phyloP scores from a whole-genome alignment of 306 rosid species.

The Abrus precatorius region DNA sequence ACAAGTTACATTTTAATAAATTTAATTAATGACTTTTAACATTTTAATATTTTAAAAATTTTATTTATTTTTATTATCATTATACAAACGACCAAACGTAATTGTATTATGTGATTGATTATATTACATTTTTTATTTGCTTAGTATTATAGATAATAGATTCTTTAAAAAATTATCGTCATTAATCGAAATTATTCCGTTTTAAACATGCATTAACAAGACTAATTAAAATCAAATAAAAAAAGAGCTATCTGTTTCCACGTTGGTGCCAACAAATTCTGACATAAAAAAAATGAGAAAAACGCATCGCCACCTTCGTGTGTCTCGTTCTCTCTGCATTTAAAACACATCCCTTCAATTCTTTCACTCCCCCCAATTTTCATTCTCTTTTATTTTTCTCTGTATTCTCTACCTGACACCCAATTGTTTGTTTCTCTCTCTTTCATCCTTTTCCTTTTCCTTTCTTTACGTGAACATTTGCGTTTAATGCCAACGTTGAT shows the following conservation, averaged over 20 bases:
- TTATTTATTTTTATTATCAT: too few species aligned
- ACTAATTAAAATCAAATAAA: background rate
- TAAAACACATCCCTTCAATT: conserved; percentile 40
- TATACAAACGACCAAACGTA: too few species aligned
- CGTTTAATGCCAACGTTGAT: background rate
- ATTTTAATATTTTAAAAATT: too few species aligned
- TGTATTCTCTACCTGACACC: background rate
- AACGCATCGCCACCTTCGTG: conserved; percentile 16
- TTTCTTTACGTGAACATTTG: conserved; percentile 13
- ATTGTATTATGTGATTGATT: too few species aligned
- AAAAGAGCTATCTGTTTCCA: background rate
- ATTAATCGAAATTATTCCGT: background rate
- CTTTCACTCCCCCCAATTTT: conserved; percentile 38
- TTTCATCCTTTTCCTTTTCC: background rate
- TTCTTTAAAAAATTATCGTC: background rate
- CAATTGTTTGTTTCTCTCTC: conserved; percentile 11
- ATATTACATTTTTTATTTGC: too few species aligned
- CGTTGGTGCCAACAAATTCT: conserved; percentile 25
- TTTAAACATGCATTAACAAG: background rate
- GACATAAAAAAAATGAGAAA: conserved; percentile 3
- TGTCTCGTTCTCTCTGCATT: conserved; percentile 29
- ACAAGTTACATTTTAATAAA: too few species aligned
- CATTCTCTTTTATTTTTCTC: background rate
- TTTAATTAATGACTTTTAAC: too few species aligned
- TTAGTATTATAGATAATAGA: too few species aligned